Evolutionary conservation across 352 stramenopile genomes (phyloP).

Genomic region (Globisporangium nagaii): DNA sequence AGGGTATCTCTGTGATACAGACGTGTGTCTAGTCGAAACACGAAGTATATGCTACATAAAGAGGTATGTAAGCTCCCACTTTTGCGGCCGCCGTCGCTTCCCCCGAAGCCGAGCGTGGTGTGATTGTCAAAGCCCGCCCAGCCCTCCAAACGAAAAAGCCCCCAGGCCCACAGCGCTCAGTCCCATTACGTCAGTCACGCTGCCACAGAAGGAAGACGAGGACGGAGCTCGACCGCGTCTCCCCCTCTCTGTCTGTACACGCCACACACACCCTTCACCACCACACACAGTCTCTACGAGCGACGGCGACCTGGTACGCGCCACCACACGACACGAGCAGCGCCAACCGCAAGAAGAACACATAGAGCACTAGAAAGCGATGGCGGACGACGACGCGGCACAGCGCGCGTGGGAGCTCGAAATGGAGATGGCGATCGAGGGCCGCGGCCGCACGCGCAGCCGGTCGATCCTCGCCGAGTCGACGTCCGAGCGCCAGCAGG

Average conservation of each 20-base stretch:
- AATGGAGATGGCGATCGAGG: slow-evolving; percentile 76
- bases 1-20: too few relatives aligned
- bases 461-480: slow-evolving; percentile 73
- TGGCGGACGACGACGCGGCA: slow-evolving; percentile 36
- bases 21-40: too few relatives aligned
- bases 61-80: neutral
- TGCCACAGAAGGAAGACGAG: neutral
- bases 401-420: slow-evolving; percentile 67
- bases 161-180: neutral
- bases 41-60: neutral
- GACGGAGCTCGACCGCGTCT: neutral
- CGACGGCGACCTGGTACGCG: too few relatives aligned
- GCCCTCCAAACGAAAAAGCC: neutral
- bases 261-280: too few relatives aligned
- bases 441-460: slow-evolving; percentile 67
- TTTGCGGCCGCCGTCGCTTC: too few relatives aligned
- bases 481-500: slow-evolving; percentile 6
- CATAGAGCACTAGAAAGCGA: slow-evolving; percentile 6
- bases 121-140: too few relatives aligned
- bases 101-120: too few relatives aligned
- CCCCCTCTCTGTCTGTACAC: slow-evolving; percentile 3
- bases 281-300: neutral
- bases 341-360: neutral
- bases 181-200: slow-evolving; percentile 3
- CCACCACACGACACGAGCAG: neutral